Evolutionary conservation across 2,329 filamentous ascomycete species (phyloP).

Genomic region (Aureobasidium sp.): DNA sequence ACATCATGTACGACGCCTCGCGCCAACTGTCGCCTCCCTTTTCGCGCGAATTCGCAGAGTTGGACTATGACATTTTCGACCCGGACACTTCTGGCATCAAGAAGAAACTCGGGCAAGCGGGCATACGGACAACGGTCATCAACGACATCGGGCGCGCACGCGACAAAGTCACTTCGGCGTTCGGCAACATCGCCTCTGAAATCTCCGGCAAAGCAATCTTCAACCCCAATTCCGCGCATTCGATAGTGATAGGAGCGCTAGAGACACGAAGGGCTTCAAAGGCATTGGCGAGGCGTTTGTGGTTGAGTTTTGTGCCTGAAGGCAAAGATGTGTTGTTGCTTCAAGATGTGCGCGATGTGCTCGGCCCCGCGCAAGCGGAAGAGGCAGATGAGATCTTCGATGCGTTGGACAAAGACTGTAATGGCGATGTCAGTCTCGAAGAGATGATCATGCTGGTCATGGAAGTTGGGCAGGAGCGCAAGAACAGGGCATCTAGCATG

Average conservation of each 20-base stretch:
- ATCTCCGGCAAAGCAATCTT: constrained; percentile 82
- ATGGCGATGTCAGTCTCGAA: constrained; percentile 31
- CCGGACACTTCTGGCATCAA: constrained; percentile 52
- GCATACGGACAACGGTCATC: constrained; percentile 65
- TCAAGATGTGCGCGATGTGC: constrained; percentile 26
- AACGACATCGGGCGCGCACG: constrained; percentile 57
- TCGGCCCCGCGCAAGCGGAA: constrained; percentile 22
- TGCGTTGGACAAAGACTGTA: constrained; percentile 28
- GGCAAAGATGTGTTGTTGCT: constrained; percentile 24
- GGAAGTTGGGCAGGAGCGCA: constrained; percentile 26
- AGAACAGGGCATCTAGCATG: constrained; percentile 27
- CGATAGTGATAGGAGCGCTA: constrained; percentile 26
- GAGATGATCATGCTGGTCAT: constrained; percentile 30
- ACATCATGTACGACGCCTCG: constrained; percentile 73
- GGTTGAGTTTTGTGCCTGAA: constrained; percentile 29
- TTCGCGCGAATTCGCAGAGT: constrained; percentile 69
- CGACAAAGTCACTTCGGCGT: constrained; percentile 76
- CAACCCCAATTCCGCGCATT: constrained; percentile 35
- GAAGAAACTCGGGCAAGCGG: constrained; percentile 35
- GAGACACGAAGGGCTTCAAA: constrained; percentile 26
- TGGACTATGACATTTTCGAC: constrained; percentile 76
- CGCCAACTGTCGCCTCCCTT: constrained; percentile 75
- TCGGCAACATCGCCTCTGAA: constrained; percentile 78
- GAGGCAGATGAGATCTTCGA: constrained; percentile 29
- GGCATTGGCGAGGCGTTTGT: constrained; percentile 30